Evolutionary conservation across 441 rosid genomes (phyloP).

Genomic region (Euphorbia schlechtendalii): DNA sequence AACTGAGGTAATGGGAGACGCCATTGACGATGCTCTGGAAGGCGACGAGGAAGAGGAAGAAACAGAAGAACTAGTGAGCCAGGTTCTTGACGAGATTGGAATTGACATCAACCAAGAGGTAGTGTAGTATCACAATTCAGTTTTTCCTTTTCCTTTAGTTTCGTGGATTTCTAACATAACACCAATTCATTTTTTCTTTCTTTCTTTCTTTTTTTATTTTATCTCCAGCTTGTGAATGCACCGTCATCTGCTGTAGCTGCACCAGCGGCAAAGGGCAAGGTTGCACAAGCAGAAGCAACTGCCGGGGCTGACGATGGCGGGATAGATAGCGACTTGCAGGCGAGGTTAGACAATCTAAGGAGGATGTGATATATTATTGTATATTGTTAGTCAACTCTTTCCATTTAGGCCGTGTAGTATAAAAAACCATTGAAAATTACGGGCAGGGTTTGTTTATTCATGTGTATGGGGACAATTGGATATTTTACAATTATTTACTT

Average conservation of each 20-base stretch:
- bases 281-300: slow-evolving; percentile 43
- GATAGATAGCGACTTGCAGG: slow-evolving; percentile 75
- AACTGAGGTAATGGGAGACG: slow-evolving; percentile 86
- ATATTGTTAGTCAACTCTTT: too few species aligned
- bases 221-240: slow-evolving; percentile 70
- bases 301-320: slow-evolving; percentile 46
- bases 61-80: slow-evolving; percentile 83
- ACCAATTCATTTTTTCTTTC: too few species aligned
- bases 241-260: slow-evolving; percentile 74
- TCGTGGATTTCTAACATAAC: not conserved
- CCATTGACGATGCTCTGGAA: slow-evolving; percentile 85
- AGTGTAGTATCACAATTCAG: too few species aligned
- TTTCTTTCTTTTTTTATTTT: not conserved
- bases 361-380: slow-evolving; percentile 66
- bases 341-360: slow-evolving; percentile 77
- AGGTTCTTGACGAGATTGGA: slow-evolving; percentile 91
- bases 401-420: slow-evolving; percentile 24
- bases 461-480: not conserved
- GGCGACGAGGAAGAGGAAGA: slow-evolving; percentile 96
- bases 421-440: slow-evolving; percentile 17
- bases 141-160: not conserved
- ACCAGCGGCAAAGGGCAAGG: slow-evolving; percentile 62
- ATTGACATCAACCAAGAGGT: slow-evolving; percentile 88
- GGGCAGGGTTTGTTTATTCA: slow-evolving; percentile 11
- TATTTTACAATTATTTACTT: not conserved